These are phyloP conservation scores for Cercospora canescens DNA, from an alignment of 2,329 filamentous ascomycete species.

Conservation along the genomic window DNA sequence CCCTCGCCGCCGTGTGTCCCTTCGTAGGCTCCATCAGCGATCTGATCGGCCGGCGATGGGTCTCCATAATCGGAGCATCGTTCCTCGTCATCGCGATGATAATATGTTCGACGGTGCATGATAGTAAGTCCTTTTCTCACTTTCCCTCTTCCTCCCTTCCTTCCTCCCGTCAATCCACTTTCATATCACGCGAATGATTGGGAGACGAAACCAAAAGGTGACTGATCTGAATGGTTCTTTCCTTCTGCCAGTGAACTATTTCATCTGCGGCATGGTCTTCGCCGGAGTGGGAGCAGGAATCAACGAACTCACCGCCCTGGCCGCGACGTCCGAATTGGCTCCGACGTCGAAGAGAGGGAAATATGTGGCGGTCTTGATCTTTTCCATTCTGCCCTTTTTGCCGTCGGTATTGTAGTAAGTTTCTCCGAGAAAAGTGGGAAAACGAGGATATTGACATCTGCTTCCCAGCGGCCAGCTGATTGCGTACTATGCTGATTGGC, in stretches of 20 bases:
- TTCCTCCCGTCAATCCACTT: background rate
- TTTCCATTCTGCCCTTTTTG: constrained; percentile 63
- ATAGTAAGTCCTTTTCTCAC: constrained; percentile 48
- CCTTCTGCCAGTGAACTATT: constrained; percentile 32
- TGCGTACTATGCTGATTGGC: constrained; percentile 50
- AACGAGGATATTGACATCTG: background rate
- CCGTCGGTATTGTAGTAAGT: constrained; percentile 57
- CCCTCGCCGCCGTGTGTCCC: constrained; percentile 57
- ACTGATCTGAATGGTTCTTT: no score
- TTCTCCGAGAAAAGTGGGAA: background rate
- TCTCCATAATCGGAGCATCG: constrained; percentile 56
- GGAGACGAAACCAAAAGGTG: no score
- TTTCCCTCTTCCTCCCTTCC: background rate
- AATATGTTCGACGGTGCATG: constrained; percentile 56
- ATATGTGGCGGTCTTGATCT: constrained; percentile 61
- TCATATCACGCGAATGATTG: no score
- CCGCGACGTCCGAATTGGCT: constrained; percentile 67
- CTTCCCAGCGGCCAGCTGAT: constrained; percentile 54
- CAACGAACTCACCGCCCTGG: constrained; percentile 67
- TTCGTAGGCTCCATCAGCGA: constrained; percentile 67
- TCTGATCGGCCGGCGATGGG: constrained; percentile 61
- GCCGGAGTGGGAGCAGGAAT: constrained; percentile 66
- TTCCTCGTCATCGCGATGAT: constrained; percentile 61
- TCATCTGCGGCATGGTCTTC: constrained; percentile 63
- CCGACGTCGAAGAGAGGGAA: constrained; percentile 64